A percentile compares a stretch with the other conserved stretches of the same genome.
These are phyloP conservation scores for Apiospora rasikravindrae DNA, from an alignment of 2,329 filamentous ascomycete genomes.

Conservation along the genomic window DNA sequence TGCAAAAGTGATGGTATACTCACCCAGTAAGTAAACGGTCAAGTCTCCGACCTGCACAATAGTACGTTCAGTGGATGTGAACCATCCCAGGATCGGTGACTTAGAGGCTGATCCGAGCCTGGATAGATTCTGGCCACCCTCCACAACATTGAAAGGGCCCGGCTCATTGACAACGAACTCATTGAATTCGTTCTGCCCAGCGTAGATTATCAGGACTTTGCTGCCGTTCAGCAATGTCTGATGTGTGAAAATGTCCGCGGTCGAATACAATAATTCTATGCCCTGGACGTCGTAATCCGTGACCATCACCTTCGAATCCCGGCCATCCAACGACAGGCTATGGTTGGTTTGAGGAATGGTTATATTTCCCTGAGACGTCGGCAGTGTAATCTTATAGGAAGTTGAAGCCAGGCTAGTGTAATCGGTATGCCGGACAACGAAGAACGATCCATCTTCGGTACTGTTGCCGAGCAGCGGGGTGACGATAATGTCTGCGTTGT, in stretches of 20 bases:
- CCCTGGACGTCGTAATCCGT: conserved; percentile 69
- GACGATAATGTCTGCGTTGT: conserved; percentile 57
- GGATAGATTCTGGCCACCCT: neutral
- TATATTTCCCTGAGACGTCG: conserved; percentile 61
- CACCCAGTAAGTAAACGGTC: conserved; percentile 29
- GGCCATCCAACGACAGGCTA: conserved; percentile 61
- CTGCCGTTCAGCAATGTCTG: conserved; percentile 53
- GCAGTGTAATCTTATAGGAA: conserved; percentile 67
- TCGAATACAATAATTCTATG: conserved; percentile 66
- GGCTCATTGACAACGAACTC: conserved; percentile 58
- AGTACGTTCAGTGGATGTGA: conserved; percentile 22
- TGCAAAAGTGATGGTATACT: neutral
- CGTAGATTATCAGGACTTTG: conserved; percentile 62
- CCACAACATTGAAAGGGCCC: conserved; percentile 32
- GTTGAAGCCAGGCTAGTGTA: conserved; percentile 64
- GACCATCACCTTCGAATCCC: conserved; percentile 73
- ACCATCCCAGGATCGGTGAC: conserved; percentile 28
- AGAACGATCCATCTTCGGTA: conserved; percentile 60
- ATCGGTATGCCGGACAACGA: conserved; percentile 68
- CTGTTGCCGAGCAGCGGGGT: conserved; percentile 65
- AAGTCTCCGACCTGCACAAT: conserved; percentile 27
- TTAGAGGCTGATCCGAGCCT: conserved; percentile 37
- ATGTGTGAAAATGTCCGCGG: conserved; percentile 70
- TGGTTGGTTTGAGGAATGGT: conserved; percentile 64
- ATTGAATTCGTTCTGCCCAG: conserved; percentile 64